A percentile compares a stretch with the other conserved stretches of the same genome.
Evolutionary conservation across 352 stramenopile species (phyloP).

Genomic region (Globisporangium echinulatum): DNA sequence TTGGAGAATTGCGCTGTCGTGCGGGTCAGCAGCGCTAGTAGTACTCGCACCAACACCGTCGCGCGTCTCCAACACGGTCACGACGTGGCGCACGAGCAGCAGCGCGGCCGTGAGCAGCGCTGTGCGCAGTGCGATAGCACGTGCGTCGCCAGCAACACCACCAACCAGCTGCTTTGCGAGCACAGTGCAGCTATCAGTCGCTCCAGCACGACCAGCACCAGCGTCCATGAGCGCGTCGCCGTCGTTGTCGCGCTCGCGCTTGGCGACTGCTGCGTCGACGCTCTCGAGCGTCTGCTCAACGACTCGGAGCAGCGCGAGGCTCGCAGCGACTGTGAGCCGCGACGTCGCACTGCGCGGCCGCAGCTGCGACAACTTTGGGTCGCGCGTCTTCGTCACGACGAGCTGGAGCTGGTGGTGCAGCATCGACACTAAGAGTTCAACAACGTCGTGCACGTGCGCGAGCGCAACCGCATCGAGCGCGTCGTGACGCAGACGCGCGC

Average conservation of each 20-base stretch:
- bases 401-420: slow-evolving; percentile 61
- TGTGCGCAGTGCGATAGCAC: slow-evolving; percentile 25
- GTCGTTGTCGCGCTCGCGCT: slow-evolving; percentile 5
- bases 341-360: slow-evolving; percentile 23
- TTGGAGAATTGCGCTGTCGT: slow-evolving; percentile 19
- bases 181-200: background rate
- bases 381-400: slow-evolving; percentile 49
- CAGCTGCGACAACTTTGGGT: slow-evolving; percentile 55
- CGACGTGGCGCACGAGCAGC: slow-evolving; percentile 45
- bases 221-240: background rate
- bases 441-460: slow-evolving; percentile 36
- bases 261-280: slow-evolving; percentile 19
- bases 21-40: slow-evolving; percentile 1
- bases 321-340: slow-evolving; percentile 22
- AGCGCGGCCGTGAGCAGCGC: slow-evolving; percentile 45
- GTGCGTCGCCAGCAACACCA: slow-evolving; percentile 20
- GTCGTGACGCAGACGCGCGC: slow-evolving; percentile 25
- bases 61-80: slow-evolving; percentile 12
- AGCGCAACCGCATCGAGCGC: slow-evolving; percentile 47
- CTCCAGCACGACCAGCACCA: too few species aligned
- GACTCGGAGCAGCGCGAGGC: slow-evolving; percentile 22
- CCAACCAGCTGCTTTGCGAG: slow-evolving; percentile 26
- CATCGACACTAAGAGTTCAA: slow-evolving; percentile 67
- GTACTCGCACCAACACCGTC: background rate
- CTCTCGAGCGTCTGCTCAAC: slow-evolving; percentile 19